Base-by-base conservation (phyloP, 257 asterid genomes). In the Solanum gandarillasii region DNA sequence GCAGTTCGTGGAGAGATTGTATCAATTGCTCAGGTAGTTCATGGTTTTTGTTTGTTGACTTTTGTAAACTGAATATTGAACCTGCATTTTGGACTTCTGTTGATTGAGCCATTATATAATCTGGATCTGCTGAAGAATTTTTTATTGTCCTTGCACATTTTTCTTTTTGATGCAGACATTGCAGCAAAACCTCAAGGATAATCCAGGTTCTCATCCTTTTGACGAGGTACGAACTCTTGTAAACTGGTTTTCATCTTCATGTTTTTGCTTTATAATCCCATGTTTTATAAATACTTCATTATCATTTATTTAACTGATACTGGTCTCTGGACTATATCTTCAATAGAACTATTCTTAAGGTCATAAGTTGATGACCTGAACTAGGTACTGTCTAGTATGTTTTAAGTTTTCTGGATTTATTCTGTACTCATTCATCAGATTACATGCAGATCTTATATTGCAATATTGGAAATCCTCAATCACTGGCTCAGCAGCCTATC, bases 1-100 rank as follows among this genome's bases (percentile, higher is more conserved):
- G 99, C 99, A 68, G 99, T 97, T 72, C 99, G 99, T 55, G 99
- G 99, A 74, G 99, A 97, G 88, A 95, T 97, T 87, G 99, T 97
- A 85, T 90, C 90, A 79, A 93, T 95, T 87, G 99, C 99, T 72
- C 99, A 97, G 98, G 99, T 95, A 91, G 81, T 52, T 81, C 27
- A 48, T 48, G 41, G 20, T 65, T 81, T 48, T 29, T 46, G 9
- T 43, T 79, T 79, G 84, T 41, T 43, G 84, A 79, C 4, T 27
- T 23, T n/a, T 46, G 85, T 46, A 18, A 81, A 81, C 41, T 81
- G 68, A 27, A 46, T 81, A 29, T n/a, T n/a, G n/a, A n/a, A n/a
- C n/a, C n/a, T n/a, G n/a, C n/a, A n/a, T n/a, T n/a, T n/a, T 23
- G 13, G 27, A 48, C 29, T 48, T 7, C 67, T 43, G 78, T 75